These are phyloP conservation scores for Hypoxylon sp. DNA, from an alignment of 2,329 filamentous ascomycete species.

Conservation along the genomic window DNA sequence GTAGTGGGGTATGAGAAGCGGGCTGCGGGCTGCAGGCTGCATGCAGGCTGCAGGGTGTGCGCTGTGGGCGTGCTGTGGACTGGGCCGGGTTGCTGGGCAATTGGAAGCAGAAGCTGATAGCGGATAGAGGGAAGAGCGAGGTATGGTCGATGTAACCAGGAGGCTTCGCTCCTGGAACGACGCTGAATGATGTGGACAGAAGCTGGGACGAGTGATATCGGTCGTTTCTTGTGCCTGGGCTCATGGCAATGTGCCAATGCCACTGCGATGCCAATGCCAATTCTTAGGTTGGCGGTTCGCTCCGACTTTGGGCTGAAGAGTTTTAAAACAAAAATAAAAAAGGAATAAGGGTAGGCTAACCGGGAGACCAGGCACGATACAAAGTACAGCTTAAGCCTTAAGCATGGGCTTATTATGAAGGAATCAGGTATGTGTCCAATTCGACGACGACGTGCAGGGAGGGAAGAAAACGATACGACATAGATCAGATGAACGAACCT, in stretches of 20 bases:
- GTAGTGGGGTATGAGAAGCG: slow-evolving; percentile 24
- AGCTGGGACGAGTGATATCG: slow-evolving; percentile 1
- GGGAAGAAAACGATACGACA: neutral
- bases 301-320: slow-evolving; percentile 4
- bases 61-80: too few relatives aligned
- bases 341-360: slow-evolving; percentile 5
- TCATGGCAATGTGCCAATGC: neutral
- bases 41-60: too few relatives aligned
- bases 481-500: slow-evolving; percentile 1
- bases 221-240: slow-evolving; percentile 20
- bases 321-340: too few relatives aligned
- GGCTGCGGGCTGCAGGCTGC: neutral
- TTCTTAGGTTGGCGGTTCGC: slow-evolving; percentile 21
- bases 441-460: neutral
- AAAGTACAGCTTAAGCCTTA: neutral
- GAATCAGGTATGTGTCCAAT: neutral
- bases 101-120: slow-evolving; percentile 9
- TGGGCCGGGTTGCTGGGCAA: too few relatives aligned
- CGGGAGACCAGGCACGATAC: slow-evolving; percentile 11
- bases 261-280: neutral
- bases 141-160: slow-evolving; percentile 31
- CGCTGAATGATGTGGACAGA: slow-evolving; percentile 16
- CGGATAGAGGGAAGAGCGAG: slow-evolving; percentile 8
- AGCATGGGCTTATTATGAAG: slow-evolving; percentile 4
- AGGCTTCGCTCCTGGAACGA: slow-evolving; percentile 37